Evolutionary conservation across 2,329 filamentous ascomycete species (phyloP).

Genomic region (Clathrospora elynae): DNA sequence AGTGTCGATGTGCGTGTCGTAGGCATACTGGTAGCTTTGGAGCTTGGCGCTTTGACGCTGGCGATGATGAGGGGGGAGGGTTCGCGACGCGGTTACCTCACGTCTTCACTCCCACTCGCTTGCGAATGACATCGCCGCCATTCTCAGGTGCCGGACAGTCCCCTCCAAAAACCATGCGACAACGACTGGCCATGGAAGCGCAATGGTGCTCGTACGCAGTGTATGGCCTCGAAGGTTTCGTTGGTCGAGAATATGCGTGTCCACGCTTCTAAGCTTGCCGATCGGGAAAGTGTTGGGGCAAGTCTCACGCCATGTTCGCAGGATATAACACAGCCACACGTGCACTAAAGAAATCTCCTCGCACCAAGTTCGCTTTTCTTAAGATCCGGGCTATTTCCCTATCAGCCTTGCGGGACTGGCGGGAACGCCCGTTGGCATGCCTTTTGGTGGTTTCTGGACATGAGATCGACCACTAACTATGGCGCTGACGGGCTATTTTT

Average conservation of each 20-base stretch:
- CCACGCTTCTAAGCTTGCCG: too few species aligned
- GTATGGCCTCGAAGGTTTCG: neutral
- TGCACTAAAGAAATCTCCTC: constrained; percentile 10
- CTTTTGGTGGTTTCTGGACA: too few species aligned
- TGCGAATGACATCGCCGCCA: neutral
- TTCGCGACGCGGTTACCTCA: neutral
- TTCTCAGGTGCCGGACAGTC: neutral
- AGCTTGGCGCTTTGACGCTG: neutral
- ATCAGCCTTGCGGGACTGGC: constrained; percentile 18
- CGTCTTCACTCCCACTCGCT: neutral
- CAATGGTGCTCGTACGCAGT: too few species aligned
- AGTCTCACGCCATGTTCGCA: constrained; percentile 29
- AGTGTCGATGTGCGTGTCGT: neutral
- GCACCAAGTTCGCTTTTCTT: constrained; percentile 1
- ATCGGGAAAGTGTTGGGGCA: constrained; percentile 7
- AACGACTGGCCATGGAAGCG: too few species aligned
- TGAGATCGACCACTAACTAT: too few species aligned
- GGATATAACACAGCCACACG: constrained; percentile 14
- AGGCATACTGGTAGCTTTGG: constrained; percentile 18
- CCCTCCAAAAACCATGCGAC: too few species aligned
- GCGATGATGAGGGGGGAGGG: constrained; percentile 7
- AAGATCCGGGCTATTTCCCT: constrained; percentile 16
- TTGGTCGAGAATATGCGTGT: too few species aligned
- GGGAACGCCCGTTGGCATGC: constrained; percentile 22
- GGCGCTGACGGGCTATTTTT: too few species aligned